These are phyloP conservation scores for Trichoderma hamatum DNA, from an alignment of 2,329 filamentous ascomycete species.

Conservation along the genomic window DNA sequence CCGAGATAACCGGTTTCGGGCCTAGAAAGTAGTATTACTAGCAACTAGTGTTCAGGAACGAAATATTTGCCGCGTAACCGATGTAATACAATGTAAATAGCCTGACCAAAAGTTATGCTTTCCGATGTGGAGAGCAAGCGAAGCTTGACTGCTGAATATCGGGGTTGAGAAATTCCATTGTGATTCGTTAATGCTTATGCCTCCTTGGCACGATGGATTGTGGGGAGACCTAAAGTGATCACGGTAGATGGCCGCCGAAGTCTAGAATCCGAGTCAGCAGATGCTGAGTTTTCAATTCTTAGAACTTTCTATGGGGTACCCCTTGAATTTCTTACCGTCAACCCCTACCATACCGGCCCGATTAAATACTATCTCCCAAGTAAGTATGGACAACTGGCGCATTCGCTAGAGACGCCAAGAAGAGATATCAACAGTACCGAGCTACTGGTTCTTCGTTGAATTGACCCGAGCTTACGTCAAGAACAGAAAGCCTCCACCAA, in stretches of 20 bases:
- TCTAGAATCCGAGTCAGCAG: neutral
- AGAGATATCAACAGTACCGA: neutral
- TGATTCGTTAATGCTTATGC: neutral
- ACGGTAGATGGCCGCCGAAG: neutral
- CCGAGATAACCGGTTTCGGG: conserved; percentile 11
- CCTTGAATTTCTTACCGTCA: neutral
- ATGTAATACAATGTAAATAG: neutral
- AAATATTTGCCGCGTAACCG: neutral
- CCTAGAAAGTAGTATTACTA: neutral
- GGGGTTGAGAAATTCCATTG: neutral
- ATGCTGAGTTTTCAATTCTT: neutral
- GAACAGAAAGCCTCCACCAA: neutral
- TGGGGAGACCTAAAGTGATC: neutral
- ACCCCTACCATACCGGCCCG: conserved; percentile 1
- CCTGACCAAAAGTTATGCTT: neutral
- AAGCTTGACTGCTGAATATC: neutral
- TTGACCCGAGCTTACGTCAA: too few relatives aligned
- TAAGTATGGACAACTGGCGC: neutral
- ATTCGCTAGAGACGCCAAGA: neutral
- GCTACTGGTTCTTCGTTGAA: too few relatives aligned
- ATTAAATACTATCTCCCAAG: neutral
- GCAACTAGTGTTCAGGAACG: neutral
- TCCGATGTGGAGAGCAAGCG: neutral
- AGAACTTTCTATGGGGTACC: neutral
- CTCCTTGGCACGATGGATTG: neutral